Evolutionary conservation across 2,329 filamentous ascomycete species (phyloP).

Genomic region (Fusarium tjaetaba): DNA sequence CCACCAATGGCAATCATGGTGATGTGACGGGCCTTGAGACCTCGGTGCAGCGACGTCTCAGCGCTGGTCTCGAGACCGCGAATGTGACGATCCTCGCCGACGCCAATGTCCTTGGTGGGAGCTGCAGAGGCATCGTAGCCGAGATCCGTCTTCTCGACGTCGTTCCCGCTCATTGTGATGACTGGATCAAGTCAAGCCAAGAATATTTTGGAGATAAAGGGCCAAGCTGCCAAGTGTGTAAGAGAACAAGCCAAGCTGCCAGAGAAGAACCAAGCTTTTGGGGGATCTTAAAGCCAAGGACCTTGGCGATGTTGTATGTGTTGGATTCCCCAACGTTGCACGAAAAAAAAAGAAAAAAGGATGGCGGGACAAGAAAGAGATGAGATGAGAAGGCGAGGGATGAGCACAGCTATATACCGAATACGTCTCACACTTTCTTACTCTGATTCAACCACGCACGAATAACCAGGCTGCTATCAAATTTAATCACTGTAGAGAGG

Average conservation of each 20-base stretch:
- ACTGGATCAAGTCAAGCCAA: neutral
- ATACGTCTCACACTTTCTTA: neutral
- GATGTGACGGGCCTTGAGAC: slow-evolving; percentile 64
- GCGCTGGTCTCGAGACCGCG: slow-evolving; percentile 60
- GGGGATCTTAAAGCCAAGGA: neutral
- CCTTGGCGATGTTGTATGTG: slow-evolving; percentile 12
- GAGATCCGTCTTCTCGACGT: slow-evolving; percentile 41
- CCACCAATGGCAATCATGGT: slow-evolving; percentile 77
- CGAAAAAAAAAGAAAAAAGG: neutral
- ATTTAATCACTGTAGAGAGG: neutral
- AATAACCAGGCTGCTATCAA: neutral
- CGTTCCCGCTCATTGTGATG: slow-evolving; percentile 25
- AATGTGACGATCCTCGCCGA: slow-evolving; percentile 50
- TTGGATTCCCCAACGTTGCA: slow-evolving; percentile 16
- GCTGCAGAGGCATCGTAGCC: slow-evolving; percentile 35
- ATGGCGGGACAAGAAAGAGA: neutral
- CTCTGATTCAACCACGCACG: neutral
- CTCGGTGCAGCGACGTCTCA: slow-evolving; percentile 61
- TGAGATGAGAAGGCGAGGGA: neutral
- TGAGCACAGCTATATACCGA: slow-evolving; percentile 18
- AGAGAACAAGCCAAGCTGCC: slow-evolving; percentile 8
- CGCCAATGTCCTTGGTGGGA: slow-evolving; percentile 13
- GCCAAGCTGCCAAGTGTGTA: slow-evolving; percentile 21
- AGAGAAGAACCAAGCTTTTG: slow-evolving; percentile 18
- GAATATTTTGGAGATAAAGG: neutral